phyloP scores from a whole-genome alignment of 345 rosid species.

The Lepidium africanum region DNA sequence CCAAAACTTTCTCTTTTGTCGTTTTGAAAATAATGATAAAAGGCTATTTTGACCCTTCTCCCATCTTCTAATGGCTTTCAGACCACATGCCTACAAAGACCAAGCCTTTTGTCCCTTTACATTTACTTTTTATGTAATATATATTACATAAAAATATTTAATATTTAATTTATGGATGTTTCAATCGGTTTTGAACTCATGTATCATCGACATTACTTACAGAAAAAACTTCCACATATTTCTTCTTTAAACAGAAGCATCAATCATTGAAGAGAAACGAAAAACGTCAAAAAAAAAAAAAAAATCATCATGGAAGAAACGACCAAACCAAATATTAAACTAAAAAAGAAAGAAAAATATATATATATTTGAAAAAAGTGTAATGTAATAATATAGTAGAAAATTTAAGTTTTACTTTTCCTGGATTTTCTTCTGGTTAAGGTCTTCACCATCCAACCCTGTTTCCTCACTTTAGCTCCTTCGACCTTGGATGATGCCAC shows the following conservation, averaged over 20 bases:
- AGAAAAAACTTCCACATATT: constrained; percentile 9
- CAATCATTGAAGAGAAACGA: constrained; percentile 1
- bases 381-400: neutral
- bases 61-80: constrained; percentile 30
- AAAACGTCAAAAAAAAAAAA: neutral
- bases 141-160: neutral
- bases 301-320: constrained; percentile 19
- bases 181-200: constrained; percentile 3
- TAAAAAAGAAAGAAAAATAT: neutral
- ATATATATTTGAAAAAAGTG: neutral
- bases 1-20: constrained; percentile 15
- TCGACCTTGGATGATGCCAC: constrained; percentile 63
- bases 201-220: constrained; percentile 18
- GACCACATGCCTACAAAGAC: constrained; percentile 33
- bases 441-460: constrained; percentile 70
- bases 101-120: constrained; percentile 18
- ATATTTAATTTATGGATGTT: neutral
- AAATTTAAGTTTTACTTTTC: constrained; percentile 28
- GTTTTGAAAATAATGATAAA: constrained; percentile 17
- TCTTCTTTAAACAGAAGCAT: constrained; percentile 17
- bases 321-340: constrained; percentile 15
- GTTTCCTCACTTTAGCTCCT: constrained; percentile 66
- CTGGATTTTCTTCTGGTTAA: constrained; percentile 64
- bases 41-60: constrained; percentile 41
- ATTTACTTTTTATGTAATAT: neutral